Evolutionary conservation across 2,329 filamentous ascomycete species (phyloP).

Genomic region (Alternaria solani): DNA sequence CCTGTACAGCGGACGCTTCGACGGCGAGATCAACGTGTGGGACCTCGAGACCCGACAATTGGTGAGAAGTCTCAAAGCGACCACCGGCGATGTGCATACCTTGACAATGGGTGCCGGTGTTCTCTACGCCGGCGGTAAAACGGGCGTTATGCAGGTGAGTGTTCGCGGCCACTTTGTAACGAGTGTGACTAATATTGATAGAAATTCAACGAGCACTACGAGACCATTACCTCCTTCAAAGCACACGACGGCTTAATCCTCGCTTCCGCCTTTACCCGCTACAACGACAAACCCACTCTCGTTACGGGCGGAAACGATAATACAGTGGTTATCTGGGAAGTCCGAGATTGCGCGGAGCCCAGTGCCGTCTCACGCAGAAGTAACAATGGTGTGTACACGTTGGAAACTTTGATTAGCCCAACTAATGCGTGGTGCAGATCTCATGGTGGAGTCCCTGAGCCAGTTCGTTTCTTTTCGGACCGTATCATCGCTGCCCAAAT

Average conservation of each 20-base stretch:
- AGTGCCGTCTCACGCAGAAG: slow-evolving; percentile 58
- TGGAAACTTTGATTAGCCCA: slow-evolving; percentile 3
- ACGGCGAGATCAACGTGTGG: slow-evolving; percentile 93
- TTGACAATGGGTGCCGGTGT: slow-evolving; percentile 85
- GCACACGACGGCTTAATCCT: slow-evolving; percentile 89
- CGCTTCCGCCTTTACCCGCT: slow-evolving; percentile 77
- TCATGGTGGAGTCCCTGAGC: slow-evolving; percentile 70
- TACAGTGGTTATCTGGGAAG: slow-evolving; percentile 86
- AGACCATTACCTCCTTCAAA: slow-evolving; percentile 78
- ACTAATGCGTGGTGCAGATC: slow-evolving; percentile 54
- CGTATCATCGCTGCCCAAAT: slow-evolving; percentile 84
- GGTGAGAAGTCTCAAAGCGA: slow-evolving; percentile 82
- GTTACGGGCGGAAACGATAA: slow-evolving; percentile 95
- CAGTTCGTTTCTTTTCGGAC: slow-evolving; percentile 94
- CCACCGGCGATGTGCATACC: slow-evolving; percentile 83
- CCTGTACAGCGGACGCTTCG: slow-evolving; percentile 86
- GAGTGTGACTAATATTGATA: slow-evolving; percentile 43
- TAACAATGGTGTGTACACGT: slow-evolving; percentile 60
- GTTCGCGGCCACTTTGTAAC: not conserved
- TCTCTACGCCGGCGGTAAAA: slow-evolving; percentile 87
- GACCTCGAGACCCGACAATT: slow-evolving; percentile 94
- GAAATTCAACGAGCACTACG: slow-evolving; percentile 83
- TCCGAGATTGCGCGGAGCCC: slow-evolving; percentile 64
- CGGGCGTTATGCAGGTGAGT: slow-evolving; percentile 79
- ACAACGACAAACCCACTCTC: slow-evolving; percentile 79